A percentile compares a stretch with the other conserved stretches of the same genome.
phyloP scores from a whole-genome alignment of 2,329 filamentous ascomycete genomes.

The Phoma herbarum region DNA sequence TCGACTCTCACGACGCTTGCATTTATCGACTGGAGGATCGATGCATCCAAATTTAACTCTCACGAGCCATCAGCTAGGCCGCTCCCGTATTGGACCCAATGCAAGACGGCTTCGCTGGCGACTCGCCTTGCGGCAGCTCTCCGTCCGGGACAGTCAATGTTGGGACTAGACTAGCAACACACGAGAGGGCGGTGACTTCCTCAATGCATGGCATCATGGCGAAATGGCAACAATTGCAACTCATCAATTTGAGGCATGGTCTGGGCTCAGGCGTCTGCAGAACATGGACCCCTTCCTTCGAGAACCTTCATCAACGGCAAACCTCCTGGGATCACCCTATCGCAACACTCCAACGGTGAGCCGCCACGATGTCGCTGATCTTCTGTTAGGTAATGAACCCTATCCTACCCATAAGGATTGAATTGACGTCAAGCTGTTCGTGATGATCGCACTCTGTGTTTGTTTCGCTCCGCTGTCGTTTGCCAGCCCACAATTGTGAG shows the following conservation, averaged over 20 bases:
- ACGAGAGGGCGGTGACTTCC: conserved; percentile 19
- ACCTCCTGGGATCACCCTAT: background rate
- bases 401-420: background rate
- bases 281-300: conserved; percentile 17
- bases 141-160: conserved; percentile 13
- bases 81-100: conserved; percentile 19
- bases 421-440: background rate
- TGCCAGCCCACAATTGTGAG: conserved; percentile 21
- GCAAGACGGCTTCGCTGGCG: conserved; percentile 13
- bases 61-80: conserved; percentile 15
- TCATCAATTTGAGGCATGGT: conserved; percentile 20
- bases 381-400: background rate
- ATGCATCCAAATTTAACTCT: conserved; percentile 23
- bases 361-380: background rate
- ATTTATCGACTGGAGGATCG: conserved; percentile 7
- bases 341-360: background rate
- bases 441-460: background rate
- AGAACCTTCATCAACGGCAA: conserved; percentile 4
- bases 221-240: conserved; percentile 13
- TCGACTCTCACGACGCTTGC: conserved; percentile 17
- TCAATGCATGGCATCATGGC: conserved; percentile 17
- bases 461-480: conserved; percentile 8
- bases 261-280: conserved; percentile 11
- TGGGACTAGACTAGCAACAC: conserved; percentile 9
- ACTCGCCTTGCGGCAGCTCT: conserved; percentile 22